Evolutionary conservation across 352 stramenopile species (phyloP), one percentile per base, ranked within the genome.

Genomic region (Elongisporangium senticosum): DNA sequence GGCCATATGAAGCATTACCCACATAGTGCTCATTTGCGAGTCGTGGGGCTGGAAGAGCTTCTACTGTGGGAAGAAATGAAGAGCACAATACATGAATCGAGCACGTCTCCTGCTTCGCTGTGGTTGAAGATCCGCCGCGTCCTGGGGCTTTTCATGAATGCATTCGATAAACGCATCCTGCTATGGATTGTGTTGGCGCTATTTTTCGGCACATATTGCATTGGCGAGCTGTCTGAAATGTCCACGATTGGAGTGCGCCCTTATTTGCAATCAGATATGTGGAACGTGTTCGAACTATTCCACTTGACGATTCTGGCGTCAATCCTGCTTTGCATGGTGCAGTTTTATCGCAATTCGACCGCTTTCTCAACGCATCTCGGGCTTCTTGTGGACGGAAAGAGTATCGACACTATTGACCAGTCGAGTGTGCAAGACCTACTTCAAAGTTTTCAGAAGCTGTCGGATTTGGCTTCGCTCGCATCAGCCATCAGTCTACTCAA

Each of bases 251-350:
- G 86, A 0, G 54, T 72, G 11, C 63, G 63, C 11, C 86, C 84
- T 53, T 95, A 95, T 55, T 63, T 95, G 51, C 74, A 76, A 24
- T 86, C 84, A 15, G 83, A 95, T 63, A 89, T 93, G 78, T 95
- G 86, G 86, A 95, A 95, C 70, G 43, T 95, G 6, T 95, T 95
- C 61, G 86, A 95, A 57, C 68, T 95, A 14, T 82, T 73, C 28
- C 86, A 95, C 56, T 62, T 95, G 37, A 62, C 80, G 15, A 67
- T 91, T 8, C 56, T 95, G 26, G 71, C 73, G 21, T 79, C 64
- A 5, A 56, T 93, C 26, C 58, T 95, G n/a, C 72, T 70, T 47
- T 83, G 86, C 55, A 76, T 86, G 61, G 80, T 79, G 51, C 74
- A 73, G 24, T 93, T 87, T 54, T 91, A 89, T 55, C 56, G 84